Evolutionary conservation across 2,329 filamentous ascomycete genomes (phyloP), one percentile per base, ranked within the genome.

Genomic region (Cordyceps cicadae): DNA sequence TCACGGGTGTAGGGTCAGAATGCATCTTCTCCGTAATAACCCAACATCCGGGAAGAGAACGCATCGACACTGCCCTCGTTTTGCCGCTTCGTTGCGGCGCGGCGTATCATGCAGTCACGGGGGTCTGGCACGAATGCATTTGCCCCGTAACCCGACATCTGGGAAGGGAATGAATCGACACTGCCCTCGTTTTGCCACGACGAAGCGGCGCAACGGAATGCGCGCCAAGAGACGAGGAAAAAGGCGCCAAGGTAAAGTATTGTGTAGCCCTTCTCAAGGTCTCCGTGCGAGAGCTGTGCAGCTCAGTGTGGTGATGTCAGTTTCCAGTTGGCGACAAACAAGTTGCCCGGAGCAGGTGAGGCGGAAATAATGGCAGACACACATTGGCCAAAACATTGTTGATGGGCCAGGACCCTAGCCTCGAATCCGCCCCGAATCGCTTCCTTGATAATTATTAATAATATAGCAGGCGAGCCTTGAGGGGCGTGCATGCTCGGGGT

Each of bases 301-400:
- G 12, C 12, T 29, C 29, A 29, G 29, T 29, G 34, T 37, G 12
- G 14, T 37, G 34, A 37, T 24, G 24, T 4, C 2, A 24, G 24
- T 4, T 24, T 24, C 24, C 24, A 24, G 24, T 24, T 24, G 24
- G 24, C 24, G 15, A 43, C 41, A n/a, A 29, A 29, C 29, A 29
- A 29, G 17, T n/a, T 48, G 45, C 45, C 29, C 5, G 45, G 4
- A 46, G 11, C 53, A 34, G 26, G n/a, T 57, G 26, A 32, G 54
- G 55, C 55, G 55, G 55, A 48, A 32, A 58, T 58, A 58, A 51
- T 43, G 19, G 24, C 55, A 58, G 55, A 58, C 46, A 41, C 41
- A 37, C 55, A 58, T 58, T 11, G 34, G 34, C 43, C 55, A 34
- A 58, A 17, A 58, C 55, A 58, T 43, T 24, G 54, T 41, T 51